phyloP scores from a whole-genome alignment of 73 alveolate genomes.

The Urostyla sp. region DNA sequence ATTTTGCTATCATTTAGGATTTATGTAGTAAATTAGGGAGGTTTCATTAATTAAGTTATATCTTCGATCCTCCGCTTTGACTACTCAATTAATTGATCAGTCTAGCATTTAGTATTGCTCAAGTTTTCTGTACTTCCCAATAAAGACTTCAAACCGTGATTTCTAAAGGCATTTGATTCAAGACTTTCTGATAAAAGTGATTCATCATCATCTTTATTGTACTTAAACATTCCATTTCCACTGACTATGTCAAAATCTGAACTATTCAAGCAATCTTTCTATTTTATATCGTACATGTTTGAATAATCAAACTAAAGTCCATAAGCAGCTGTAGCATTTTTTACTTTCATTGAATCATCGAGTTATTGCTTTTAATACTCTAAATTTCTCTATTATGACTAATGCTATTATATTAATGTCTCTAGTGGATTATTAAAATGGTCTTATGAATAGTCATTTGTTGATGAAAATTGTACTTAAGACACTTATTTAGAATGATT shows the following conservation, averaged over 20 bases:
- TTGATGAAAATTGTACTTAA: too few relatives aligned
- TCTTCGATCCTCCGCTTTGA: slow-evolving; percentile 30
- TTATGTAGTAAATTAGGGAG: not conserved
- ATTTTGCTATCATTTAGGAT: not conserved
- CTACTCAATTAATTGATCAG: slow-evolving; percentile 42
- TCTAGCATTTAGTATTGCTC: not conserved
- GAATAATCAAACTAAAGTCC: slow-evolving; percentile 46
- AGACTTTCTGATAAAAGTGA: slow-evolving; percentile 30
- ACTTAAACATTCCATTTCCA: slow-evolving; percentile 26
- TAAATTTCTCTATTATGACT: not conserved
- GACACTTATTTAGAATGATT: too few relatives aligned
- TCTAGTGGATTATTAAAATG: slow-evolving; percentile 27
- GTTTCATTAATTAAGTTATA: slow-evolving; percentile 41
- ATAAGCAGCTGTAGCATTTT: not conserved
- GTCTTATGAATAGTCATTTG: slow-evolving; percentile 21
- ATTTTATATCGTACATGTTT: slow-evolving; percentile 14
- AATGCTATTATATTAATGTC: not conserved
- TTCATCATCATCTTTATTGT: slow-evolving; percentile 15
- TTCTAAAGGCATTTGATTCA: slow-evolving; percentile 5
- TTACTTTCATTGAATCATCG: too few relatives aligned
- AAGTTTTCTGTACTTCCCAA: not conserved
- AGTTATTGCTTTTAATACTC: slow-evolving; percentile 2
- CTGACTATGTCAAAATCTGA: not conserved
- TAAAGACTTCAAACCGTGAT: slow-evolving; percentile 6
- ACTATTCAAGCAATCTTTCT: not conserved